phyloP scores from a whole-genome alignment of 257 asterid genomes.

The Striga asiatica region DNA sequence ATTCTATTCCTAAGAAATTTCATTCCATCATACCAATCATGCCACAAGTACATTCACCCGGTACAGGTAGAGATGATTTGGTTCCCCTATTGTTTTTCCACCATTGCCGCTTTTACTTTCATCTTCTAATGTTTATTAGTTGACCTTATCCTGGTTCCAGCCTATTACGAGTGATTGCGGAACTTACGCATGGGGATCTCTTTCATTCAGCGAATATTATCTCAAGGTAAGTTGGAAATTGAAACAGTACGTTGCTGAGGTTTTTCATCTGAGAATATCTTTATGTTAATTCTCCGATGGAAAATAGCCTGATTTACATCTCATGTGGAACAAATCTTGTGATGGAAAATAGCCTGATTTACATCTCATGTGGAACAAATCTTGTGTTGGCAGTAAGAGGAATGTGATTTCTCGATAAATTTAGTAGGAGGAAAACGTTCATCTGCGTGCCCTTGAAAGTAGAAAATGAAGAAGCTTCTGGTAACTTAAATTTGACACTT shows the following conservation, averaged over 20 bases:
- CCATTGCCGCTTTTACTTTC: slow-evolving; percentile 14
- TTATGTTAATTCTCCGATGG: slow-evolving; percentile 6
- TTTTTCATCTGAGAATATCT: slow-evolving; percentile 4
- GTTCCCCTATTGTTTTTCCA: slow-evolving; percentile 12
- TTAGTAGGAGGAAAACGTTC: too few relatives aligned
- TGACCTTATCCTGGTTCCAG: slow-evolving; percentile 34
- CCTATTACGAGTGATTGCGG: slow-evolving; percentile 79
- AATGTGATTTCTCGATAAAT: too few relatives aligned
- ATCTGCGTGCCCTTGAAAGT: too few relatives aligned
- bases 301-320: slow-evolving; percentile 7
- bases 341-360: slow-evolving; percentile 2
- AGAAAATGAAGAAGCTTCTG: too few relatives aligned
- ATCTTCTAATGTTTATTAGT: slow-evolving; percentile 6
- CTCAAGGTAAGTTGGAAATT: slow-evolving; percentile 48
- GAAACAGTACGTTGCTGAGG: not conserved
- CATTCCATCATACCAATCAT: too few relatives aligned
- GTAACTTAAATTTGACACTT: too few relatives aligned
- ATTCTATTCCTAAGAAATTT: too few relatives aligned
- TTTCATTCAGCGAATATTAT: slow-evolving; percentile 80
- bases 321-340: slow-evolving; percentile 4
- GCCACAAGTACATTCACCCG: slow-evolving; percentile 75
- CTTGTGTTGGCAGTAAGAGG: too few relatives aligned
- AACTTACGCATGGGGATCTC: slow-evolving; percentile 70
- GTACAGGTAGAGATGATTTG: slow-evolving; percentile 42
- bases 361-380: slow-evolving; percentile 1